Base-by-base conservation (phyloP, 2,329 filamentous ascomycete genomes). In the Akanthomyces uredinophilus region DNA sequence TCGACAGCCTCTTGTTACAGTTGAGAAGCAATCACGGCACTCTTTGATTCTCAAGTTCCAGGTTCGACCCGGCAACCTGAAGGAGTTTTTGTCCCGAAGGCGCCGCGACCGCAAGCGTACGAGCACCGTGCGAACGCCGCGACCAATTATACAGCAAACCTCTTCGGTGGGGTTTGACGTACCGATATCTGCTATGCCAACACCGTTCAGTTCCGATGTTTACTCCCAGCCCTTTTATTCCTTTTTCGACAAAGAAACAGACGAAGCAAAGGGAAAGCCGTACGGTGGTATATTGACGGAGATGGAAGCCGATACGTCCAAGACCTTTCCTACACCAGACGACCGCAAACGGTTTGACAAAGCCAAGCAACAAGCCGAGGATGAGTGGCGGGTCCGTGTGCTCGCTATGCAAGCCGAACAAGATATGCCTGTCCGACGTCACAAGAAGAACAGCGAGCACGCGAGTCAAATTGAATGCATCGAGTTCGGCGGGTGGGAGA, bases 401-500 rank as follows among this genome's bases (percentile, higher is more conserved):
- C 81, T 82, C 32, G 76, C 77, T 8, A 80, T 83, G 70, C 87
- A 93, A 67, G 84, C 84, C 32, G 87, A 85, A 64, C 77, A 80
- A n/a, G 86, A 87, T 50, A 79, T 82, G 18, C 84, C 85, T 16
- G 76, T 82, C 24, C 88, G 86, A 69, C 88, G 86, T 70, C 79
- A 85, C 20, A 87, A 87, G 68, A 96, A 96, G 71, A 80, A 88
- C 4, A 86, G 87, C n/a, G 91, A 91, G 0, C 91, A 92, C 32
- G 91, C 92, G 5, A 98, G 93, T 74, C 95, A 97, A 76, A 98
- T 99, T 73, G 96, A 98, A 74, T 97, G 93, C 76, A 96, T 99
- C 77, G 95, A 96, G 70, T 98, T 99, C 77, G 95, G 95, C 51
- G 92, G 92, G 57, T 96, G 90, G 82, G 95, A 99, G 74, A 99